Base-by-base conservation (phyloP, 345 rosid species). In the Populus ilicifolia region DNA sequence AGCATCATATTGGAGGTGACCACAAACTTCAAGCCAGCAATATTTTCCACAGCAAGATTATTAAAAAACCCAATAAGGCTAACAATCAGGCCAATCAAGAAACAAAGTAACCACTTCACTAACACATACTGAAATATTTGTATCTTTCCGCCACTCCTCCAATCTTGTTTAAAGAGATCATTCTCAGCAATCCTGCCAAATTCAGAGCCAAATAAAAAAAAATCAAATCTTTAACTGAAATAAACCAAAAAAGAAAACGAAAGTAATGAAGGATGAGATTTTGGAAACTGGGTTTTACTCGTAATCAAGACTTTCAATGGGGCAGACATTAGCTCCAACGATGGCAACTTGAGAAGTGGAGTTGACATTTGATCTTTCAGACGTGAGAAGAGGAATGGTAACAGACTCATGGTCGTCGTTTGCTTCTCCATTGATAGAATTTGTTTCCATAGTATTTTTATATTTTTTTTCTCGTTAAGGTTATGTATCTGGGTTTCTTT, bases 261-360 rank as follows among this genome's bases (percentile, higher is more conserved):
- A 36, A 74, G 17, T 43, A 41, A 21, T 38, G 4, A n/a, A 43
- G 41, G 10, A 41, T 38, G n/a, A 1, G 20, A 43, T 5, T 11
- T 56, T 23, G 69, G 52, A 2, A 7, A 11, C 5, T 27, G 14
- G 11, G 1, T 11, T 75, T 74, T 83, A 94, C 98, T 93, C 99
- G 76, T 95, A 95, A 78, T 95, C 99, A 52, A 95, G 96, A 84
- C 98, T 93, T 80, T 95, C 98, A 64, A 95, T 89, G 8, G 94
- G 96, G 84, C 91, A 90, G 65, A 90, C 79, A 74, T 90, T 82
- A 74, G 91, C 86, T 36, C 99, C 99, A 38, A 95, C 98, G 72
- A 93, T 87, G 72, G 99, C 99, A 56, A 92, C 94, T 83, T 95
- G 99, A 75, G 99, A 95, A 41, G 96, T 85, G 46, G 97, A 92